Evolutionary conservation across 495 filamentous ascomycete genomes (phyloP).

Genomic region (Podospora pseudoanserina): DNA sequence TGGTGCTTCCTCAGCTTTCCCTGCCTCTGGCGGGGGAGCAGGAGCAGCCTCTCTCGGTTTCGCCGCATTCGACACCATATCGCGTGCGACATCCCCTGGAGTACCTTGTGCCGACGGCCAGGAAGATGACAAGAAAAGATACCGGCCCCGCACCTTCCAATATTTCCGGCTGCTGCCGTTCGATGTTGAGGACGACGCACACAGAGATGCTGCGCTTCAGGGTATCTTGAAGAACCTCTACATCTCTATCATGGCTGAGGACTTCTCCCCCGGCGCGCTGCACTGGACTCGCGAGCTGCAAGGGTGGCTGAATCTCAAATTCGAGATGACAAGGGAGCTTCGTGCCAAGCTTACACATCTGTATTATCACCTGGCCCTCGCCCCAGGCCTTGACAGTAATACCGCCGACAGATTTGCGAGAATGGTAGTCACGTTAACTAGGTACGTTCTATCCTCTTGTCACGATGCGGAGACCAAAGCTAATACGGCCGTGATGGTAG

Average conservation of each 20-base stretch:
- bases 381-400: conserved; percentile 77
- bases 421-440: conserved; percentile 92
- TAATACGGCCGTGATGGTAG: conserved; percentile 43
- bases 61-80: conserved; percentile 43
- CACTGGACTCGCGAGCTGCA: conserved; percentile 97
- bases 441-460: conserved; percentile 52
- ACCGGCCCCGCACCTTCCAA: conserved; percentile 85
- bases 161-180: conserved; percentile 91
- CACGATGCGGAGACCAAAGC: background rate
- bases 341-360: conserved; percentile 80
- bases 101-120: conserved; percentile 33
- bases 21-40: conserved; percentile 21
- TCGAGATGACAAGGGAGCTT: conserved; percentile 81
- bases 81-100: conserved; percentile 47
- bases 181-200: conserved; percentile 67
- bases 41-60: conserved; percentile 25
- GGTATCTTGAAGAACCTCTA: conserved; percentile 92
- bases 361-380: conserved; percentile 91
- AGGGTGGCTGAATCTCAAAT: conserved; percentile 94
- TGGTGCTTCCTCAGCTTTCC: conserved; percentile 23
- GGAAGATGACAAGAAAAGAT: conserved; percentile 53
- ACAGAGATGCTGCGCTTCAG: conserved; percentile 67
- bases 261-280: conserved; percentile 88
- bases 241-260: conserved; percentile 82
- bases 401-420: conserved; percentile 88